These are phyloP conservation scores for button mushroom (Agaricus bisporus) DNA, from an alignment of 768 basidiomycete species.

Conservation along the genomic window DNA sequence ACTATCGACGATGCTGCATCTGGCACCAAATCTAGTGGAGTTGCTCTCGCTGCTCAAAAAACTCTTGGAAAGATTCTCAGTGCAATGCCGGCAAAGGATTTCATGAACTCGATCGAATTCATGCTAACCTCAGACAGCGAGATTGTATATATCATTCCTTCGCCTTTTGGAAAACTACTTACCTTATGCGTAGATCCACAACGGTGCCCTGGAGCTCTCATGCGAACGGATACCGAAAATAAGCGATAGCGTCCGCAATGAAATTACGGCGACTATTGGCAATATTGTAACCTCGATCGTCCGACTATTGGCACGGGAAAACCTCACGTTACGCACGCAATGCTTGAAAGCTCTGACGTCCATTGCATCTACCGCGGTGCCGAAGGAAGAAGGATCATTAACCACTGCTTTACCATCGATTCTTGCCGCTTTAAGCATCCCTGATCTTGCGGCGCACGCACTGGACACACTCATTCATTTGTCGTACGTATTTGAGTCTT, in stretches of 20 bases:
- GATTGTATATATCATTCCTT: conserved; percentile 34
- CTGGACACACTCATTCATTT: conserved; percentile 54
- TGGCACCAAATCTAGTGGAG: conserved; percentile 35
- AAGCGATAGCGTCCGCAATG: conserved; percentile 46
- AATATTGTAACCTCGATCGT: conserved; percentile 34
- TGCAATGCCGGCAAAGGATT: conserved; percentile 66
- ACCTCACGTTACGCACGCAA: background rate
- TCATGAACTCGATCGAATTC: conserved; percentile 48
- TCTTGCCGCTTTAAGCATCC: conserved; percentile 41
- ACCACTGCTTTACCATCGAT: conserved; percentile 54
- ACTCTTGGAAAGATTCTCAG: conserved; percentile 50
- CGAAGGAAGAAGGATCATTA: conserved; percentile 64
- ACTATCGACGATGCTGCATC: conserved; percentile 22
- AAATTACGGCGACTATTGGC: conserved; percentile 41
- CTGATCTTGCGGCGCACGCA: conserved; percentile 32
- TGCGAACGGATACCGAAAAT: conserved; percentile 60
- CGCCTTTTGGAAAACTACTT: background rate
- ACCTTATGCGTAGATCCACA: conserved; percentile 42
- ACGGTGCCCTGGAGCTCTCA: conserved; percentile 66
- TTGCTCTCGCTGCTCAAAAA: conserved; percentile 39
- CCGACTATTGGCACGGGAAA: conserved; percentile 3
- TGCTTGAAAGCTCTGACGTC: conserved; percentile 43
- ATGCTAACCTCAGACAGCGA: conserved; percentile 51
- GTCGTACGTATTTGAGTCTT: conserved; percentile 37
- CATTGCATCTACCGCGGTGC: conserved; percentile 48